Percentiles rank a stretch among this genome's conserved stretches.
Conservation (phyloP, 352 stramenopile species). For the Pythium aphanidermatum region DNA sequence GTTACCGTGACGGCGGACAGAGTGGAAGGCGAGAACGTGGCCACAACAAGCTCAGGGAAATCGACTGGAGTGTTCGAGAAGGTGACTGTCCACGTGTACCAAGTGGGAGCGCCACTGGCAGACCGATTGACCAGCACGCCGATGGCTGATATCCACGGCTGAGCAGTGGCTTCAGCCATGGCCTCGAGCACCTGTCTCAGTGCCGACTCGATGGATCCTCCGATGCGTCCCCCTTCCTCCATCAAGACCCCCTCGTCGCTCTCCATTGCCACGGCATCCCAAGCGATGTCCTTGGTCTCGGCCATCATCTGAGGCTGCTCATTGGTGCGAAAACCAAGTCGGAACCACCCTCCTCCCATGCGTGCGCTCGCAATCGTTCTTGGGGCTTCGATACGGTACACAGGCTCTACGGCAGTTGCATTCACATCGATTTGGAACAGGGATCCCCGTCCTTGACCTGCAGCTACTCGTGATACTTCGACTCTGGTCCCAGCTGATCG, state of each 20-base stretch:
- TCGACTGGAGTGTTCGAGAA: slow-evolving; percentile 19
- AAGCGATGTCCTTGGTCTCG: slow-evolving; percentile 19
- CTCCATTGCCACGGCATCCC: slow-evolving; percentile 28
- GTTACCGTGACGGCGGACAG: slow-evolving; percentile 4
- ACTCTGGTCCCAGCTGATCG: slow-evolving; percentile 3
- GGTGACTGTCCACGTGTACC: slow-evolving; percentile 26
- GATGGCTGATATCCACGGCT: too few species aligned
- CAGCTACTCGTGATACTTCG: slow-evolving; percentile 13
- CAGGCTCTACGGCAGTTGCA: slow-evolving; percentile 15
- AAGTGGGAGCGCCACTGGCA: too few species aligned
- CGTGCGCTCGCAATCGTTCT: neutral
- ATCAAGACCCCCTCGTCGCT: slow-evolving; percentile 21
- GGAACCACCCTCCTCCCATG: slow-evolving; percentile 18
- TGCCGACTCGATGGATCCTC: slow-evolving; percentile 26
- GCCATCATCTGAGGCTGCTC: neutral
- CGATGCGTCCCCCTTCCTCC: slow-evolving; percentile 21
- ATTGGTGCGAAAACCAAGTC: slow-evolving; percentile 19
- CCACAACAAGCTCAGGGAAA: slow-evolving; percentile 21
- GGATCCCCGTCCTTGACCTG: slow-evolving; percentile 22
- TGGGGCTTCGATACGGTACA: slow-evolving; percentile 23
- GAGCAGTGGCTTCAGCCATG: too few species aligned
- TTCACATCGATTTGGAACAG: slow-evolving; percentile 22
- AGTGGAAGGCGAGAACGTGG: neutral
- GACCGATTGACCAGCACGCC: too few species aligned
- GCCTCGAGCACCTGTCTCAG: slow-evolving; percentile 11